phyloP scores from a whole-genome alignment of 164 flowering plant genomes.

The Nymphaea colorata region DNA sequence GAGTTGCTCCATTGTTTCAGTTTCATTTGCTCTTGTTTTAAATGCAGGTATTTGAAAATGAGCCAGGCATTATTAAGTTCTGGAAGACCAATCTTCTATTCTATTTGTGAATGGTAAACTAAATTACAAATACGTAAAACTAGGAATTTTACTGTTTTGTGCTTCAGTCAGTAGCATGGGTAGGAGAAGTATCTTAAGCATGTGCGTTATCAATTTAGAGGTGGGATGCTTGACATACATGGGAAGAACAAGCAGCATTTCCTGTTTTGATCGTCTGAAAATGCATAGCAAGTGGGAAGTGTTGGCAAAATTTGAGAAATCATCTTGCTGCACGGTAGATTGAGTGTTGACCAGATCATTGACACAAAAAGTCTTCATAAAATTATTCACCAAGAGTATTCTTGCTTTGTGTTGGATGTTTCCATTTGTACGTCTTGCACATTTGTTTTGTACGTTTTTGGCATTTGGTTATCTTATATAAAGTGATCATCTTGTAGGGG shows the following conservation, averaged over 20 bases:
- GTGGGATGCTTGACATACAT: neutral
- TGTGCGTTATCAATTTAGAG: neutral
- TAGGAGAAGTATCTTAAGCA: neutral
- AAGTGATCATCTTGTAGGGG: conserved; percentile 20
- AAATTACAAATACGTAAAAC: no score
- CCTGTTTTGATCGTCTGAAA: no score
- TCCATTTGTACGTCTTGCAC: neutral
- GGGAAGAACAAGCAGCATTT: no score
- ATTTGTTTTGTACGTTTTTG: no score
- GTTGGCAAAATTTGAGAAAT: no score
- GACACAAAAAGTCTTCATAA: no score
- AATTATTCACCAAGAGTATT: neutral
- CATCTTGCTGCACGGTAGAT: neutral
- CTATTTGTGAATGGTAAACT: neutral
- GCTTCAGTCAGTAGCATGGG: neutral
- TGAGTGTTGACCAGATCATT: neutral
- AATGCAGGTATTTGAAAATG: neutral
- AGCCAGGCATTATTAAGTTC: neutral
- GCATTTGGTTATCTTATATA: no score
- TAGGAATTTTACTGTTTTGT: no score
- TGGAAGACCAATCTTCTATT: neutral
- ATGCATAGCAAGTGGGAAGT: no score
- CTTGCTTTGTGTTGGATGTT: neutral
- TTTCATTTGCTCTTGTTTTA: no score
- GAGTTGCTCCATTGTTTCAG: no score